phyloP scores from a whole-genome alignment of 2,329 filamentous ascomycete species.

The Chaetomium sp. region DNA sequence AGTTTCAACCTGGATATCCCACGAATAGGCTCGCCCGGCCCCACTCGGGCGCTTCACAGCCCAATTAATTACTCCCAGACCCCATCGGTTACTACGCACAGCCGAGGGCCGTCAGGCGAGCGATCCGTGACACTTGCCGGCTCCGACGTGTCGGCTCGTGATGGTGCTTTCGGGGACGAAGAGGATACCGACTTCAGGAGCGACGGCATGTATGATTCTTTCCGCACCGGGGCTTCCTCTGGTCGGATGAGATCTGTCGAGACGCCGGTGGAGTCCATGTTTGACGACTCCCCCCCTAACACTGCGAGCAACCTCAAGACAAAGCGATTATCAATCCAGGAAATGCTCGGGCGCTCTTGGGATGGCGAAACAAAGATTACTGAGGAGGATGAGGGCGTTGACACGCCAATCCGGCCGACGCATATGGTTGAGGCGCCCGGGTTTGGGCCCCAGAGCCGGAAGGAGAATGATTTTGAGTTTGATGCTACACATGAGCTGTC shows the following conservation, averaged over 20 bases:
- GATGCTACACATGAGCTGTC: constrained; percentile 40
- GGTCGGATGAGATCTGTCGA: constrained; percentile 66
- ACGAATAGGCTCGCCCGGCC: constrained; percentile 46
- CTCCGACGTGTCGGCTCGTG: constrained; percentile 68
- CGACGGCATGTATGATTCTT: constrained; percentile 75
- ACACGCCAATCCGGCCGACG: constrained; percentile 52
- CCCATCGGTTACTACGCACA: constrained; percentile 45
- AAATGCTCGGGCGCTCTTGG: constrained; percentile 58
- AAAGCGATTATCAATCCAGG: constrained; percentile 61
- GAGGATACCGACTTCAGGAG: constrained; percentile 79
- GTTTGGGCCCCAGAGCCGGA: constrained; percentile 33
- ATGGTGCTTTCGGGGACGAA: constrained; percentile 69
- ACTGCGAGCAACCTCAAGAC: constrained; percentile 55
- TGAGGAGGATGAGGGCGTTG: constrained; percentile 62
- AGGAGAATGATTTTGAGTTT: constrained; percentile 33
- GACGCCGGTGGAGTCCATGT: constrained; percentile 76
- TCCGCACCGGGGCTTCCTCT: constrained; percentile 67
- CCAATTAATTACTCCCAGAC: constrained; percentile 43
- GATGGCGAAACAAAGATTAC: constrained; percentile 60
- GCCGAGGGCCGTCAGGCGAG: constrained; percentile 47
- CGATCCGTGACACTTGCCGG: constrained; percentile 67
- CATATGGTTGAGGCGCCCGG: constrained; percentile 39
- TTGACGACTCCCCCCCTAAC: constrained; percentile 73
- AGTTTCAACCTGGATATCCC: constrained; percentile 58
- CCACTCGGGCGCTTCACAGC: constrained; percentile 45